These are phyloP conservation scores for Rosa rugosa DNA, from an alignment of 306 rosid genomes.

Conservation along the genomic window DNA sequence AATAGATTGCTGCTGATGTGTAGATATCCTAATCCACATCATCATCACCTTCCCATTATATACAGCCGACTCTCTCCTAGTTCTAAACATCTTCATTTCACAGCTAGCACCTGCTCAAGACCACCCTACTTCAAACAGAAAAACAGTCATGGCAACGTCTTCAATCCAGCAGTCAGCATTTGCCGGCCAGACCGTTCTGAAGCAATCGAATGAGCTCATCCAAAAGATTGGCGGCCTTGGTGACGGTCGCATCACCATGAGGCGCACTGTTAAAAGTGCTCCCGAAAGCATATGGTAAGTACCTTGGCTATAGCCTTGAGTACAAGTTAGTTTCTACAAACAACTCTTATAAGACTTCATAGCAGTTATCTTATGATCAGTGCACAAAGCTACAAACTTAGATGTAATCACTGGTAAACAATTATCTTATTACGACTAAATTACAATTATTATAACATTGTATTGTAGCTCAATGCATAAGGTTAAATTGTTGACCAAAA, in stretches of 20 bases:
- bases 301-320: background rate
- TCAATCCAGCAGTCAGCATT: slow-evolving; percentile 81
- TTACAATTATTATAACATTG: background rate
- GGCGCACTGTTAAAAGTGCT: slow-evolving; percentile 75
- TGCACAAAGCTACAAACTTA: background rate
- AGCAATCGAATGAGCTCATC: slow-evolving; percentile 74
- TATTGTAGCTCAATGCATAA: background rate
- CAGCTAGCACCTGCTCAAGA: background rate
- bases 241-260: slow-evolving; percentile 69
- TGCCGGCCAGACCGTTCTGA: slow-evolving; percentile 70
- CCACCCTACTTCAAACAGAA: slow-evolving; percentile 11
- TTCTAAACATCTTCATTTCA: slow-evolving; percentile 19
- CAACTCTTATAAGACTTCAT: background rate
- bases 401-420: background rate
- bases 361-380: background rate
- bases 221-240: slow-evolving; percentile 55
- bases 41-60: slow-evolving; percentile 39
- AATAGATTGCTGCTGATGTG: slow-evolving; percentile 67
- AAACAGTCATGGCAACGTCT: slow-evolving; percentile 67
- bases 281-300: slow-evolving; percentile 90
- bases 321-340: background rate
- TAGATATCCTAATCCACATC: slow-evolving; percentile 75
- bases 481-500: background rate
- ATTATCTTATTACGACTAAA: background rate
- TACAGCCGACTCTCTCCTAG: slow-evolving; percentile 21